Conservation (phyloP, 345 rosid genomes). For the Melaleuca quinquenervia region DNA sequence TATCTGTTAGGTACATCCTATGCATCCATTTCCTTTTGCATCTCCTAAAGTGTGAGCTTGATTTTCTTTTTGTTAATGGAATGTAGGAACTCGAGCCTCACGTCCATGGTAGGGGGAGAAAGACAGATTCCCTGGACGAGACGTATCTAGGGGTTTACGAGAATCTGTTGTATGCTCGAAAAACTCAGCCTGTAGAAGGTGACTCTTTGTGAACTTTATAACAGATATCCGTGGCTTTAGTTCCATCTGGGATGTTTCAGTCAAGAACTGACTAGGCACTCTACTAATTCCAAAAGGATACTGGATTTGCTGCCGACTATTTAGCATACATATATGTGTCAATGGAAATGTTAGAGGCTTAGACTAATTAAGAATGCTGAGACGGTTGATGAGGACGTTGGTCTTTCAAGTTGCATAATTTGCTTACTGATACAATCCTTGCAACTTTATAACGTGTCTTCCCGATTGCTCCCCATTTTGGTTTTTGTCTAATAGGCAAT, state of each 20-base stretch:
- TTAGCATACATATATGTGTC: neutral
- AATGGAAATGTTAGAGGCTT: neutral
- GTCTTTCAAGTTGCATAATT: neutral
- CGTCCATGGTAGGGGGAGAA: slow-evolving; percentile 91
- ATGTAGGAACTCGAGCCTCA: slow-evolving; percentile 64
- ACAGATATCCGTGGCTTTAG: neutral
- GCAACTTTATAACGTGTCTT: neutral
- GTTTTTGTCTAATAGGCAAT: neutral
- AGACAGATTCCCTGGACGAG: slow-evolving; percentile 59
- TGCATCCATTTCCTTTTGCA: neutral
- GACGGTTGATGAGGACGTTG: neutral
- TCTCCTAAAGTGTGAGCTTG: neutral
- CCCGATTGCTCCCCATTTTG: neutral
- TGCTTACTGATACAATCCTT: neutral
- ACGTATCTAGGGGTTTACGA: slow-evolving; percentile 77
- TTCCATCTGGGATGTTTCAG: neutral
- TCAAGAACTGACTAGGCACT: neutral
- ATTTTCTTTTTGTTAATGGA: neutral
- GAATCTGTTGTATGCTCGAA: slow-evolving; percentile 79
- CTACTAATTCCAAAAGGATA: neutral
- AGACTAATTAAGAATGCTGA: neutral
- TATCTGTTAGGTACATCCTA: neutral
- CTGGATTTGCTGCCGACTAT: neutral
- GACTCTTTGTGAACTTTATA: neutral
- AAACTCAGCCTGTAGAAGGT: slow-evolving; percentile 82